Evolutionary conservation across 352 stramenopile genomes (phyloP).

Genomic region (Globisporangium ultimum): DNA sequence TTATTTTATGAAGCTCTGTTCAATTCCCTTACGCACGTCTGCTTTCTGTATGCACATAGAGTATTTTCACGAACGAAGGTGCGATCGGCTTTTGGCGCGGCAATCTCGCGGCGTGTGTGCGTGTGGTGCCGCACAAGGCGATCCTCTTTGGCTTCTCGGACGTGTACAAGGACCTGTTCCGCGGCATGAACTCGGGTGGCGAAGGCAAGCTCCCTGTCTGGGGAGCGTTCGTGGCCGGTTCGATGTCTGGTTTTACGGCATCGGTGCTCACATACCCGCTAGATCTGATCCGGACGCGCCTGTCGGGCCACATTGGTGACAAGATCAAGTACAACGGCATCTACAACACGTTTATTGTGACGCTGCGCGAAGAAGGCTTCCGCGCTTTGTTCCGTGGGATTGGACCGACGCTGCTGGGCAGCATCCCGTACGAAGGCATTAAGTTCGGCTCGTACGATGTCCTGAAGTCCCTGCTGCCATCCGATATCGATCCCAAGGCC

Average conservation of each 20-base stretch:
- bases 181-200: constrained; percentile 21
- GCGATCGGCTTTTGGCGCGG: constrained; percentile 70
- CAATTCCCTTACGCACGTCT: not conserved
- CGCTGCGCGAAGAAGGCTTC: constrained; percentile 64
- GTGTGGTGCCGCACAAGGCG: constrained; percentile 77
- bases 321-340: constrained; percentile 75
- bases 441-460: constrained; percentile 82
- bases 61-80: constrained; percentile 56
- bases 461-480: constrained; percentile 46
- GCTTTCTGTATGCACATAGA: constrained; percentile 10
- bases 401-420: constrained; percentile 62
- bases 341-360: constrained; percentile 58
- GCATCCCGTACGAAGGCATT: constrained; percentile 78
- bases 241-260: constrained; percentile 78
- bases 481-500: constrained; percentile 55
- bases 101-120: constrained; percentile 71
- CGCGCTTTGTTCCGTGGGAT: constrained; percentile 68
- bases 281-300: constrained; percentile 78
- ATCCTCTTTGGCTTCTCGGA: constrained; percentile 85
- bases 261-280: constrained; percentile 86
- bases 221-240: constrained; percentile 66
- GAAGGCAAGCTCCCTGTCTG: constrained; percentile 35
- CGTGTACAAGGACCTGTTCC: constrained; percentile 82
- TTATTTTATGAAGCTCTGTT: too few species aligned
- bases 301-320: constrained; percentile 69